Evolutionary conservation across 2,329 filamentous ascomycete genomes (phyloP).

Genomic region (Botrytis deweyae): DNA sequence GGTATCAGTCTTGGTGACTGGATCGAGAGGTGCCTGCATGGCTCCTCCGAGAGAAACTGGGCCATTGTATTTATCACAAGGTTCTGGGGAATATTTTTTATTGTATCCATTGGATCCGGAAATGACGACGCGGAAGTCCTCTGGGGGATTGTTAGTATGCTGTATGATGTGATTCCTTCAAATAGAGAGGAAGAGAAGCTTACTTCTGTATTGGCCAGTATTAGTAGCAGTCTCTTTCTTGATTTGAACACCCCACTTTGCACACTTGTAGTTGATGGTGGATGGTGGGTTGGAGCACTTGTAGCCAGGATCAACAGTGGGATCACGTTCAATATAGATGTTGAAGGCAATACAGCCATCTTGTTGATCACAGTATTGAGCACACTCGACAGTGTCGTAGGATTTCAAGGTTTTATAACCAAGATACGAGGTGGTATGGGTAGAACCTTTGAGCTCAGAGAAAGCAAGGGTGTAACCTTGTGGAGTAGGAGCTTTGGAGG

Average conservation of each 20-base stretch:
- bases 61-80: slow-evolving; percentile 23
- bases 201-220: slow-evolving; percentile 38
- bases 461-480: slow-evolving; percentile 41
- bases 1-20: slow-evolving; percentile 31
- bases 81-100: slow-evolving; percentile 30
- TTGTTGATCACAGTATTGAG: slow-evolving; percentile 36
- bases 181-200: not conserved
- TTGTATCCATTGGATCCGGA: slow-evolving; percentile 47
- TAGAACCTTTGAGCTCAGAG: slow-evolving; percentile 37
- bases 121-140: slow-evolving; percentile 44
- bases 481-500: slow-evolving; percentile 29
- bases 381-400: slow-evolving; percentile 39
- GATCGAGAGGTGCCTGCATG: slow-evolving; percentile 39
- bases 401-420: slow-evolving; percentile 35
- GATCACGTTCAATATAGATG: slow-evolving; percentile 42
- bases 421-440: slow-evolving; percentile 35
- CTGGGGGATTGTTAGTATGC: slow-evolving; percentile 17
- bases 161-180: not conserved
- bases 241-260: slow-evolving; percentile 39
- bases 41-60: slow-evolving; percentile 38
- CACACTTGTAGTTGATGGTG: slow-evolving; percentile 41
- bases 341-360: slow-evolving; percentile 40
- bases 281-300: slow-evolving; percentile 40
- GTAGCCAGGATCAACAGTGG: slow-evolving; percentile 36
- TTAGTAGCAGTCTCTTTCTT: slow-evolving; percentile 39